Percentiles rank a stretch among this genome's conserved stretches.
Conservation (phyloP, 2,329 filamentous ascomycete genomes). For the Arthrobotrys entomopaga region DNA sequence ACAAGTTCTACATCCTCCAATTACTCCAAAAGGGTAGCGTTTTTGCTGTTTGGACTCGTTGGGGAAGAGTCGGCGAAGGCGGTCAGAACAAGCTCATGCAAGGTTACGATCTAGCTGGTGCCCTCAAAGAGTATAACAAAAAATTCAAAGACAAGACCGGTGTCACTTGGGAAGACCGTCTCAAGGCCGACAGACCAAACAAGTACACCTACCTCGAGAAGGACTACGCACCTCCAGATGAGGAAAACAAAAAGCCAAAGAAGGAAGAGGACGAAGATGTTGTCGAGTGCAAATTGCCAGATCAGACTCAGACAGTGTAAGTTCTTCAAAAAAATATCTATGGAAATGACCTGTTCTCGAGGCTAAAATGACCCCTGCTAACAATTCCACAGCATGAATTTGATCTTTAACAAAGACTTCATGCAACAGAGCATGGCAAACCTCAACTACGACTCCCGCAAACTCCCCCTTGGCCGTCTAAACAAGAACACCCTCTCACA, state of each 20-base stretch:
- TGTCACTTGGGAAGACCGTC: slow-evolving; percentile 68
- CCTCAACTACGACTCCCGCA: slow-evolving; percentile 77
- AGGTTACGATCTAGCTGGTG: slow-evolving; percentile 61
- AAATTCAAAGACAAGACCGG: slow-evolving; percentile 74
- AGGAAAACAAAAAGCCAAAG: slow-evolving; percentile 64
- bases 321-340: neutral
- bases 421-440: slow-evolving; percentile 71
- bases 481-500: slow-evolving; percentile 79
- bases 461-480: slow-evolving; percentile 84
- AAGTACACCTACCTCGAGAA: slow-evolving; percentile 85
- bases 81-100: slow-evolving; percentile 67
- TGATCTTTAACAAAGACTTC: slow-evolving; percentile 83
- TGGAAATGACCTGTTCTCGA: neutral
- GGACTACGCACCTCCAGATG: slow-evolving; percentile 75
- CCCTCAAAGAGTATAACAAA: slow-evolving; percentile 68
- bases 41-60: slow-evolving; percentile 77
- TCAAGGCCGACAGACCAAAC: slow-evolving; percentile 68
- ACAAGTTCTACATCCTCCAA: slow-evolving; percentile 81
- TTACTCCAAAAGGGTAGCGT: slow-evolving; percentile 62
- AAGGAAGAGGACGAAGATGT: slow-evolving; percentile 60
- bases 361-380: too few species aligned
- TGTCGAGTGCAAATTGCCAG: slow-evolving; percentile 69
- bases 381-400: slow-evolving; percentile 69
- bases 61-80: slow-evolving; percentile 77
- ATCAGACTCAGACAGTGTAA: slow-evolving; percentile 68